Conservation (phyloP, 257 asterid species). For the Salvia hispanica region DNA sequence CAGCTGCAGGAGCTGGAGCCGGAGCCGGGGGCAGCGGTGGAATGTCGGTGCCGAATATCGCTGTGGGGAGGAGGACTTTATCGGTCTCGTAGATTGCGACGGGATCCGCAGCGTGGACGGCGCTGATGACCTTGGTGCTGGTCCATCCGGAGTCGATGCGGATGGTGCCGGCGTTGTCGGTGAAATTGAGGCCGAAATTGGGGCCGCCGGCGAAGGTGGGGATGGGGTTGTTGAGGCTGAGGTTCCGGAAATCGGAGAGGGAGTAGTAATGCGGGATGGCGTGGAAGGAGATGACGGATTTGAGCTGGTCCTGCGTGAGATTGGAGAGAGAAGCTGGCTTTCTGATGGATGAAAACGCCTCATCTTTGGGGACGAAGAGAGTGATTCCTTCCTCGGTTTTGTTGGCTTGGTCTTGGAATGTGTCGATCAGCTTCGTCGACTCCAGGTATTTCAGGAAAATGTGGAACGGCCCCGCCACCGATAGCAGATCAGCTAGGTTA, state of each 20-base stretch:
- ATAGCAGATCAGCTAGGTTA: slow-evolving; percentile 64
- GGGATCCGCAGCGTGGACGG: slow-evolving; percentile 71
- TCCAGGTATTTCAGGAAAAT: slow-evolving; percentile 66
- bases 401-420: slow-evolving; percentile 80
- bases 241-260: slow-evolving; percentile 72
- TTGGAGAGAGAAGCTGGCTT: slow-evolving; percentile 53
- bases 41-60: slow-evolving; percentile 77
- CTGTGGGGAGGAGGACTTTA: slow-evolving; percentile 67
- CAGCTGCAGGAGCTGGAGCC: slow-evolving; percentile 62
- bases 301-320: slow-evolving; percentile 69
- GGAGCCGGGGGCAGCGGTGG: slow-evolving; percentile 83
- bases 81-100: slow-evolving; percentile 75
- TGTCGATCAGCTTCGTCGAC: slow-evolving; percentile 62
- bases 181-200: slow-evolving; percentile 48
- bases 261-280: slow-evolving; percentile 72
- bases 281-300: slow-evolving; percentile 67
- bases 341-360: slow-evolving; percentile 55
- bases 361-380: slow-evolving; percentile 69
- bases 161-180: slow-evolving; percentile 64
- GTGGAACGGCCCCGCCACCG: slow-evolving; percentile 79
- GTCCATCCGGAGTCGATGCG: slow-evolving; percentile 72
- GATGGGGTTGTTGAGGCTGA: slow-evolving; percentile 66
- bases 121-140: slow-evolving; percentile 63
- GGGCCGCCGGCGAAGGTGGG: slow-evolving; percentile 65
- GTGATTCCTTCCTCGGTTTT: slow-evolving; percentile 75